Base-by-base conservation (phyloP, 2,329 filamentous ascomycete genomes). In the Colletotrichum gigasporum region DNA sequence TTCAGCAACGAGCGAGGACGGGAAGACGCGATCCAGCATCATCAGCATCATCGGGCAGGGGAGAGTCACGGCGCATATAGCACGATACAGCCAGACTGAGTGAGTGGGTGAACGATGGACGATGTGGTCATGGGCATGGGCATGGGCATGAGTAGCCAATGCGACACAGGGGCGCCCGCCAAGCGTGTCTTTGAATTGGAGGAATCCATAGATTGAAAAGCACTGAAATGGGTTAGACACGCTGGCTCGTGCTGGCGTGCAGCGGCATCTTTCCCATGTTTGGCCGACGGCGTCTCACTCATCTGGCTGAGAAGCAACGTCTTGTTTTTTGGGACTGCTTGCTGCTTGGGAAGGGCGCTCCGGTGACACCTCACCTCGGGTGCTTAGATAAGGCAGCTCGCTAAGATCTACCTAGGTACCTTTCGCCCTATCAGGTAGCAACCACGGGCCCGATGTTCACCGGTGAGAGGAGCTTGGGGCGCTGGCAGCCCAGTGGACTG, bases 171-270 rank as follows among this genome's bases (percentile, higher is more conserved):
- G 30, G 42, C 44, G 60, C 60, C 60, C 44, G 60, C 60, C 60
- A 63, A 63, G 54, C 45, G 50, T 57, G 44, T 44, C 44, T 56
- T 62, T 41, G 45, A 52, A 52, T 41, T 51, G 26, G 18, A 18
- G 26, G 34, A 41, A 28, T 34, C 28, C 14, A 16, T 24, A 26
- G 30, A 42, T 47, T 52, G 18, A 45, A 52, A 18, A 9, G 4
- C 47, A 54, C 44, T 24, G 16, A 32, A 28, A 10, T n/a, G 47
- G 30, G 57, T 55, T 54, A 35, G 56, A 35, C 26, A 16, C 12
- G 37, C 20, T 51, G 47, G 30, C 47, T 35, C 47, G 22, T 26
- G 30, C 53, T 57, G 12, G 4, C 10, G 12, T 48, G 14, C 28
- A 39, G 37, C 30, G 42, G 41, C 16, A 22, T 42, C 57, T 18